Evolutionary conservation across 2,329 filamentous ascomycete genomes (phyloP), one percentile per base, ranked within the genome.

Genomic region (Fusarium piperis): DNA sequence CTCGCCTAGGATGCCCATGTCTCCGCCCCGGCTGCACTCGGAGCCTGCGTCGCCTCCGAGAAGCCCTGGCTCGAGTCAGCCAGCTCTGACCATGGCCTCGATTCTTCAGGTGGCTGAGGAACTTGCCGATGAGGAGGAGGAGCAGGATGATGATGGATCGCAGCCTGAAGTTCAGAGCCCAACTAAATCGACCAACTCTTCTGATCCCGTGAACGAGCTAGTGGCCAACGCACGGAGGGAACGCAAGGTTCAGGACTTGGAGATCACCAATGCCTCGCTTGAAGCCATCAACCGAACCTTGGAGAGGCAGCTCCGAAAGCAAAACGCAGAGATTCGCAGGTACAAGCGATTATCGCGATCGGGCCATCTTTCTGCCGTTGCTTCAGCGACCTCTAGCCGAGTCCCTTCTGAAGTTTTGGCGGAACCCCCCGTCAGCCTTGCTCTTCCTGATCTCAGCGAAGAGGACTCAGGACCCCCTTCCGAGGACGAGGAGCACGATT

Each of bases 211-310:
- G 68, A 93, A 90, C 68, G 94, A 97, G 67, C 86, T 94, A 8
- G 94, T 96, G 12, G 89, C 92, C n/a, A 96, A 94, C 78, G 96
- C 96, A 15, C 90, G 96, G 32, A 89, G 94, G 36, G 96, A 98
- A 81, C 90, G 96, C 68, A 99, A 98, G 83, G 95, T 99, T 1
- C 89, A 98, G 73, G 96, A 99, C 79, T 85, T 99, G 7, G 94
- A 99, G 79, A 99, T 99, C 71, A 97, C 93, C 62, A 99, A 99
- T 78, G 96, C 94, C 1, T 98, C 95, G 2, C 87, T 99, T 4
- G 89, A 97, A 63, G 96, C 96, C 41, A 98, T 99, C 82, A 99
- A 99, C 79, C 89, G 95, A 59, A 96, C 94, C 0, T 84, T 99
- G 0, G 96, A 99, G 82, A 90, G 94, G 26, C 94, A 98, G 79